These are phyloP conservation scores for Tetraselmis striata DNA, from an alignment of 139 green algal genomes.

Conservation along the genomic window DNA sequence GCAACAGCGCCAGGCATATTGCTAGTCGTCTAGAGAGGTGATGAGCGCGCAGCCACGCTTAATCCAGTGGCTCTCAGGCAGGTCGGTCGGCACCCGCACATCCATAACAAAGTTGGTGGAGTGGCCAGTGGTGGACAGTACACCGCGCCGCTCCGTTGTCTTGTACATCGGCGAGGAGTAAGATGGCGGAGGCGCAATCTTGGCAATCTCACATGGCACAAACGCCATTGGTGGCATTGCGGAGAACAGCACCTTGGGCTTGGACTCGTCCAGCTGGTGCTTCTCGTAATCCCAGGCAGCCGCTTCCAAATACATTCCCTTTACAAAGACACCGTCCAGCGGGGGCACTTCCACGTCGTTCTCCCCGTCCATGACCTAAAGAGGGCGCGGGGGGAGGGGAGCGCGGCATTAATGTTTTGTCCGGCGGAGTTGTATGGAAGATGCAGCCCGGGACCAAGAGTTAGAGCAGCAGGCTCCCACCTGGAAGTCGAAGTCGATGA, in stretches of 20 bases:
- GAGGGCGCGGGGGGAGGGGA: too few relatives aligned
- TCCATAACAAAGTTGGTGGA: conserved; percentile 81
- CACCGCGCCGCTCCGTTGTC: conserved; percentile 61
- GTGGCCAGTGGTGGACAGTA: conserved; percentile 74
- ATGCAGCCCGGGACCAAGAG: too few relatives aligned
- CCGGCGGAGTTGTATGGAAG: conserved; percentile 39
- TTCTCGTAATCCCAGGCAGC: conserved; percentile 42
- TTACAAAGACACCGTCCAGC: conserved; percentile 62
- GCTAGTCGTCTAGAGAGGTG: conserved; percentile 4
- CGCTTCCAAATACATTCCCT: conserved; percentile 73
- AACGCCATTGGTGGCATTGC: conserved; percentile 64
- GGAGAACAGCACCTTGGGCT: conserved; percentile 67
- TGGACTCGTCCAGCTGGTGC: conserved; percentile 52
- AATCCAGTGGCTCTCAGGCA: conserved; percentile 57
- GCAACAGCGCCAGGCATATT: too few relatives aligned
- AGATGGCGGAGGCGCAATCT: conserved; percentile 38
- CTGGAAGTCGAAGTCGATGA: conserved; percentile 25
- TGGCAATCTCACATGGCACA: conserved; percentile 40
- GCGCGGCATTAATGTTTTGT: too few relatives aligned
- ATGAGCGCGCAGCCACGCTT: conserved; percentile 62
- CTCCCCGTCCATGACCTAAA: conserved; percentile 43
- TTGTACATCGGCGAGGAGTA: conserved; percentile 77
- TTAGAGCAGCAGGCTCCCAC: too few relatives aligned
- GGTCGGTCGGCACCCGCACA: conserved; percentile 50
- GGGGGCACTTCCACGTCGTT: conserved; percentile 28